Percentiles rank a stretch among this genome's conserved stretches.
These are phyloP conservation scores for Microdochium trichocladiopsis DNA, from an alignment of 2,329 filamentous ascomycete genomes.

Conservation along the genomic window DNA sequence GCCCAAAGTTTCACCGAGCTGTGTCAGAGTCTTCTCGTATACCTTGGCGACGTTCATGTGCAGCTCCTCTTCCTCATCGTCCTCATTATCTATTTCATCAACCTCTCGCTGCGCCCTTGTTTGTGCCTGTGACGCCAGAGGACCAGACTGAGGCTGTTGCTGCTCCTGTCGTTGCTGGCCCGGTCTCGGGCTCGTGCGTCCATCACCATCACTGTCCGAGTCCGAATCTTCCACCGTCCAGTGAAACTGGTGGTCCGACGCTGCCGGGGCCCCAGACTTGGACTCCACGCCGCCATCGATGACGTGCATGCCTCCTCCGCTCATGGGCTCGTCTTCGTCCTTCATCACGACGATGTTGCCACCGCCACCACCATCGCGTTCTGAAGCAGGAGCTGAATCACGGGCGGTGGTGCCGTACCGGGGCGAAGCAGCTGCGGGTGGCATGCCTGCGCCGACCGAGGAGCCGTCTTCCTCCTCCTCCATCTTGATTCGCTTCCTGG, in stretches of 20 bases:
- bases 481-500: background rate
- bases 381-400: too few species aligned
- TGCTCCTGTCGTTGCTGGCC: background rate
- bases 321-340: background rate
- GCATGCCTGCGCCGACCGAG: too few species aligned
- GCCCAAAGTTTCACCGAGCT: slow-evolving; percentile 62
- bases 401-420: too few species aligned
- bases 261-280: slow-evolving; percentile 2
- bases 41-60: slow-evolving; percentile 68
- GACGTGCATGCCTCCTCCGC: background rate
- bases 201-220: background rate
- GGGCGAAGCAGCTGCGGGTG: too few species aligned
- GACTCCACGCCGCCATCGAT: background rate
- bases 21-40: slow-evolving; percentile 73
- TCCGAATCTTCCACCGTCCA: slow-evolving; percentile 14
- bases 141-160: background rate
- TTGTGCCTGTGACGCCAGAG: background rate
- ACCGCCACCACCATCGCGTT: too few species aligned
- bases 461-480: too few species aligned
- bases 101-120: background rate
- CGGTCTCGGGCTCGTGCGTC: background rate
- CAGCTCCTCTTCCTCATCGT: slow-evolving; percentile 31
- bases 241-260: slow-evolving; percentile 13
- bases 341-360: background rate
- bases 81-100: slow-evolving; percentile 1